Evolutionary conservation across 139 green algal genomes (phyloP).

Genomic region (Picochlorum sp.): DNA sequence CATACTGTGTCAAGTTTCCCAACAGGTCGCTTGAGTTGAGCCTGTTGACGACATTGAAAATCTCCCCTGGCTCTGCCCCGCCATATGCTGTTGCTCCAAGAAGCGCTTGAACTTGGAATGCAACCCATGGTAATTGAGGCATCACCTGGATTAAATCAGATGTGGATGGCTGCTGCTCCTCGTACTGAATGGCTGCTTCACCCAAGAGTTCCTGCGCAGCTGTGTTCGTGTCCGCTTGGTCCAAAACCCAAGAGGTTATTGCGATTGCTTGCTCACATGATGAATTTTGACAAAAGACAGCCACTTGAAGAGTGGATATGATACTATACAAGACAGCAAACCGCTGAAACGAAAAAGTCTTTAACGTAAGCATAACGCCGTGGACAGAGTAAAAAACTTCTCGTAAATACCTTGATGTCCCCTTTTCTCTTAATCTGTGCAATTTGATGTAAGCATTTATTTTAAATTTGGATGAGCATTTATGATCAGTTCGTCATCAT

Average conservation of each 20-base stretch:
- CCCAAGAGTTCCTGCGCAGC: background rate
- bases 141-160: background rate
- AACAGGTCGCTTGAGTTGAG: background rate
- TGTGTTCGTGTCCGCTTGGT: background rate
- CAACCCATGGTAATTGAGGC: background rate
- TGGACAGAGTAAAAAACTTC: too few relatives aligned
- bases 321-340: too few relatives aligned
- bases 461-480: too few relatives aligned
- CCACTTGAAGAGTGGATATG: too few relatives aligned
- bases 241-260: background rate
- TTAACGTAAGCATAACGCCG: too few relatives aligned
- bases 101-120: constrained; percentile 2
- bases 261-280: background rate
- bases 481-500: too few relatives aligned
- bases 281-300: too few relatives aligned
- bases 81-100: background rate
- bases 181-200: background rate
- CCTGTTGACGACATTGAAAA: background rate
- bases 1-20: background rate
- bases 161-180: background rate
- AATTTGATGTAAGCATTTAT: too few relatives aligned
- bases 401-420: too few relatives aligned
- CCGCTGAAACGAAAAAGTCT: too few relatives aligned
- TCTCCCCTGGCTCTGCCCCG: background rate
- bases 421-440: too few relatives aligned